phyloP scores from a whole-genome alignment of 1,284 basidiomycete genomes.

The Boletus austroedulis region DNA sequence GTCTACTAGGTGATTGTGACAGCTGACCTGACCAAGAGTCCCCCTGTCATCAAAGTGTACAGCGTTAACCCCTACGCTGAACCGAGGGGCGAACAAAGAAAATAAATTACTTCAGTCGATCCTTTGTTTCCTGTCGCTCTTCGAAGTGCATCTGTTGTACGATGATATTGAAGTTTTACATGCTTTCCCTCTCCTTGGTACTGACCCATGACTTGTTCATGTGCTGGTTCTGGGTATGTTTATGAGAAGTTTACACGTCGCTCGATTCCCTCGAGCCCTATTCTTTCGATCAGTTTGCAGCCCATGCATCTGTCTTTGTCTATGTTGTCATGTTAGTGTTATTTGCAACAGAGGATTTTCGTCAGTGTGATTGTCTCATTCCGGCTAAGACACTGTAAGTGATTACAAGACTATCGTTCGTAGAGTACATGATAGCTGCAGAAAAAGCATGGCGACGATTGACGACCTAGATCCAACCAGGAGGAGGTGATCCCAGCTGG shows the following conservation, averaged over 20 bases:
- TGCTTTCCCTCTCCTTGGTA: conserved; percentile 36
- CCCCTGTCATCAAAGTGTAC: conserved; percentile 91
- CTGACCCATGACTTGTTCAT: conserved; percentile 35
- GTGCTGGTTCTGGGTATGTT: conserved; percentile 33
- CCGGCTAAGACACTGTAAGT: neutral
- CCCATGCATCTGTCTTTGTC: conserved; percentile 17
- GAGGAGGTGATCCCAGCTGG: conserved; percentile 34
- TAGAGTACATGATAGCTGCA: neutral
- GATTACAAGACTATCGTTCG: neutral
- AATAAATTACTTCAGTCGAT: conserved; percentile 29
- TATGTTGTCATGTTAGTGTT: conserved; percentile 27
- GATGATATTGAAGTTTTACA: conserved; percentile 30
- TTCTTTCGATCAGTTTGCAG: conserved; percentile 15
- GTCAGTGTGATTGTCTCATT: neutral
- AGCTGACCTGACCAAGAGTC: conserved; percentile 89
- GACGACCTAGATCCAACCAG: conserved; percentile 46
- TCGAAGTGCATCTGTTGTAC: conserved; percentile 26
- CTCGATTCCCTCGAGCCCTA: conserved; percentile 18
- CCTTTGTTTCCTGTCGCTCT: conserved; percentile 1
- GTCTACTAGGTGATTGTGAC: conserved; percentile 78
- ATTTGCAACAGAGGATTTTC: conserved; percentile 19
- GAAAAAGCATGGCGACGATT: neutral
- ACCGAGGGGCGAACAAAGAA: conserved; percentile 35
- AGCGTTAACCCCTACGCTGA: conserved; percentile 82
- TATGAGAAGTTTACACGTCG: conserved; percentile 28